Conservation (phyloP, 2,329 filamentous ascomycete genomes). For the Aspergillus ochraceus region DNA sequence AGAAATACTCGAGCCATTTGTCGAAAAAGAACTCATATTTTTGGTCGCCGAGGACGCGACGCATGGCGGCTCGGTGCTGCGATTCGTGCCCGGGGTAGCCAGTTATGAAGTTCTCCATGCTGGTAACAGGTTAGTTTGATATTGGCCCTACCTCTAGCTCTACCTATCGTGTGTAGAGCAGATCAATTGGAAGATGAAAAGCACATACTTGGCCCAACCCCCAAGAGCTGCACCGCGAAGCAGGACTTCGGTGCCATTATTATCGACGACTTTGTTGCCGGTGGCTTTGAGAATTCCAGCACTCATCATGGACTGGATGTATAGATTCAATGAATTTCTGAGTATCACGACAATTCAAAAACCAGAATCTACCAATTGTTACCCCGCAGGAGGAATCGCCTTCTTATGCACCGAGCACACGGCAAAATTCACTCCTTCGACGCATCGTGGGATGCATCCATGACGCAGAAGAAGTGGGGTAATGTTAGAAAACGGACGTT, state of each 20-base stretch:
- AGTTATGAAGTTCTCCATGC: conserved; percentile 64
- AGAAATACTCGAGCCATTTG: conserved; percentile 58
- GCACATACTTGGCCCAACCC: conserved; percentile 45
- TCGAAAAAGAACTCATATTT: conserved; percentile 64
- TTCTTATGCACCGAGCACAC: not conserved
- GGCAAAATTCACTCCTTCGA: not conserved
- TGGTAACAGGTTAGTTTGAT: no score
- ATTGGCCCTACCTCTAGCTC: not conserved
- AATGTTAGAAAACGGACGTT: not conserved
- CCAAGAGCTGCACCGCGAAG: conserved; percentile 51
- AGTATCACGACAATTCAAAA: no score
- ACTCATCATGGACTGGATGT: conserved; percentile 22
- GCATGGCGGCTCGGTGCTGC: conserved; percentile 56
- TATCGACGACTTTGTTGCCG: conserved; percentile 48
- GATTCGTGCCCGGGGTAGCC: conserved; percentile 62
- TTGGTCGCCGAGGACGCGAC: conserved; percentile 54
- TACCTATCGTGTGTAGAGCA: conserved; percentile 11
- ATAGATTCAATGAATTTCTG: no score
- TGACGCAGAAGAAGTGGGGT: not conserved
- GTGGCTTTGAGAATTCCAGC: conserved; percentile 43
- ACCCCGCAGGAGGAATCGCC: no score
- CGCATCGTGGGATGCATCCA: not conserved
- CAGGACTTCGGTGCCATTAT: conserved; percentile 46
- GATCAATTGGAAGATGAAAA: not conserved
- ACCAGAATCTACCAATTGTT: no score